Base-by-base conservation (phyloP, 441 rosid species). In the Aleurites moluccanus region DNA sequence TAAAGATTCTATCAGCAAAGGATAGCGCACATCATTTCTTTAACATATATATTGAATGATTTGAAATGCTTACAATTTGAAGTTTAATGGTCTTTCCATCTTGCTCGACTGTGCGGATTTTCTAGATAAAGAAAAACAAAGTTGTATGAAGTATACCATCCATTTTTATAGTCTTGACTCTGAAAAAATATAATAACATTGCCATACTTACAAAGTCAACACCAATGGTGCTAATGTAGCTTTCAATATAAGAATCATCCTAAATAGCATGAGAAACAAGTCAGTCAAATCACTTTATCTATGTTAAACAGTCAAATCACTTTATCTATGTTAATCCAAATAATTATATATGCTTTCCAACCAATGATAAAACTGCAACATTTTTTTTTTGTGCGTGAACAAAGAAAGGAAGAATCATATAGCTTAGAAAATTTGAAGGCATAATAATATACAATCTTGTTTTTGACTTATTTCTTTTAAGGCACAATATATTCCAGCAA, bases 71-170 rank as follows among this genome's bases (percentile, higher is more conserved):
- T 70, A 91, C 92, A 74, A 91, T 89, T 83, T 91, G 96, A 77
- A 91, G 95, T 78, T 90, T 86, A 15, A 89, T 80, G 9, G 88
- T 88, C 83, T 89, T 91, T 49, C 90, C 90, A 69, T 89, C 93
- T 76, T 88, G 93, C 73, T 91, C 90, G 45, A 89, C 92, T 1
- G 92, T 91, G 75, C 96, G 90, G 25, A 91, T 91, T 89, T 91
- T 89, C 96, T 87, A 83, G 10, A 21, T 11, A n/a, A 38, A 20
- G 28, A 64, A 40, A 40, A 40, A 2, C 21, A 40, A 40, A 40
- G n/a, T 28, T 61, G 40, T 14, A 38, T 61, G 40, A 64, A 38
- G 45, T 20, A 20, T 30, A 28, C 30, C 35, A 30, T 61, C 14
- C n/a, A 38, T 64, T n/a, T 27, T 64, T 40, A 9, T 16, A 40